Percentiles rank a stretch among this genome's conserved stretches.
Evolutionary conservation across 495 filamentous ascomycete genomes (phyloP).

Genomic region (Penicillium crystallinum): DNA sequence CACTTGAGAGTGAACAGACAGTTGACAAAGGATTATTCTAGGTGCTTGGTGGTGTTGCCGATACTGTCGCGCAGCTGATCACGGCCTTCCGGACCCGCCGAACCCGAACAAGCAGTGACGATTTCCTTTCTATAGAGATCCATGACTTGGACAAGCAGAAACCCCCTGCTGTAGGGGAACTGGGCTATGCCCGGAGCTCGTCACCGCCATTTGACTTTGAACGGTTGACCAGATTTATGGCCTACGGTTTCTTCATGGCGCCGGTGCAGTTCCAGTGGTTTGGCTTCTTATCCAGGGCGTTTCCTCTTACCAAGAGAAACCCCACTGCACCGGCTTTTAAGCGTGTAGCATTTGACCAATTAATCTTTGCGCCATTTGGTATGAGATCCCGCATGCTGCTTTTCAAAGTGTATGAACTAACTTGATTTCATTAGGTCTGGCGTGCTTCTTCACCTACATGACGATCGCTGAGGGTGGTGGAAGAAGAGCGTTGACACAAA

Average conservation of each 20-base stretch:
- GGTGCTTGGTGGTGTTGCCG: slow-evolving; percentile 84
- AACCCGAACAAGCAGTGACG: slow-evolving; percentile 49
- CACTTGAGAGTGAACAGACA: background rate
- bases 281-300: slow-evolving; percentile 71
- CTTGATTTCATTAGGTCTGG: slow-evolving; percentile 56
- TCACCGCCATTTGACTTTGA: slow-evolving; percentile 94
- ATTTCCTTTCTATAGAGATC: slow-evolving; percentile 81
- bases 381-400: slow-evolving; percentile 17
- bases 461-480: slow-evolving; percentile 93
- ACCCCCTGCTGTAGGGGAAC: slow-evolving; percentile 57
- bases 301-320: slow-evolving; percentile 75
- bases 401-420: slow-evolving; percentile 7
- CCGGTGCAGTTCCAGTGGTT: slow-evolving; percentile 98
- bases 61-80: slow-evolving; percentile 91
- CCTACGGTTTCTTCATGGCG: slow-evolving; percentile 92
- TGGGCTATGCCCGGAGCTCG: slow-evolving; percentile 59
- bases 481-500: slow-evolving; percentile 67
- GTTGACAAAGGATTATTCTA: slow-evolving; percentile 28
- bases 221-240: slow-evolving; percentile 87
- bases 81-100: slow-evolving; percentile 69
- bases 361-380: slow-evolving; percentile 92
- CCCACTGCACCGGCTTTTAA: slow-evolving; percentile 77
- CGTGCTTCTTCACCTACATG: slow-evolving; percentile 92
- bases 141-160: slow-evolving; percentile 84
- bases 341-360: slow-evolving; percentile 86